Evolutionary conservation across 805 yeast species (phyloP), one percentile per base, ranked within the genome.

Genomic region (Candida ponderosae): DNA sequence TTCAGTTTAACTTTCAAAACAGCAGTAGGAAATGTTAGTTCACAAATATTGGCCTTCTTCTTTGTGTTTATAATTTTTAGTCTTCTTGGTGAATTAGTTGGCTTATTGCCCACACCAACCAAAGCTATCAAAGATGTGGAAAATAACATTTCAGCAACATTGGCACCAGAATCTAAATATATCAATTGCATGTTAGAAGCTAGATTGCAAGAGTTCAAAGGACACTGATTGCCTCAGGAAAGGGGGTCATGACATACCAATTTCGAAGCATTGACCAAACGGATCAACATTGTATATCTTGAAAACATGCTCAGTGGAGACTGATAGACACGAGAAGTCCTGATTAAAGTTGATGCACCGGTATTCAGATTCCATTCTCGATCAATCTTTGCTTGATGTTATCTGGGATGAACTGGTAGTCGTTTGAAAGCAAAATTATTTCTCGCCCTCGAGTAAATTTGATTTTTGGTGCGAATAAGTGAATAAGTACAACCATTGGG

Each of bases 231-330:
- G 14, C 23, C 32, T 26, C 33, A n/a, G n/a, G n/a, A n/a, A n/a
- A n/a, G n/a, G n/a, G n/a, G n/a, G n/a, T n/a, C 37, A 30, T 20
- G 34, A 36, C 44, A 36, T 33, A 58, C 68, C 56, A 48, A 54
- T 54, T 52, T 62, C 67, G 52, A 76, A 81, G 51, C 85, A 81
- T 46, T 72, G 74, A 10, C 89, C 89, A 57, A 85, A 82, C 14
- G 95, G 95, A 45, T 83, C 88, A 59, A 96, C 88, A 53, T 85
- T 85, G 67, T 73, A 90, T 33, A 90, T 83, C 48, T 73, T 73
- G 56, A 84, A 79, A 11, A 82, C 76, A 31, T 65, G 63, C 31
- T 70, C 69, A 6, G 81, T 69, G 2, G 94, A 93, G 1, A 81
- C 76, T 1, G 93, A 81, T 15, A 88, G 69, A 59, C 96, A 54